A percentile compares a stretch with the other conserved stretches of the same genome.
phyloP scores from a whole-genome alignment of 225 moss, liverwort and hornwort species.

The Sphagnum tenellum region DNA sequence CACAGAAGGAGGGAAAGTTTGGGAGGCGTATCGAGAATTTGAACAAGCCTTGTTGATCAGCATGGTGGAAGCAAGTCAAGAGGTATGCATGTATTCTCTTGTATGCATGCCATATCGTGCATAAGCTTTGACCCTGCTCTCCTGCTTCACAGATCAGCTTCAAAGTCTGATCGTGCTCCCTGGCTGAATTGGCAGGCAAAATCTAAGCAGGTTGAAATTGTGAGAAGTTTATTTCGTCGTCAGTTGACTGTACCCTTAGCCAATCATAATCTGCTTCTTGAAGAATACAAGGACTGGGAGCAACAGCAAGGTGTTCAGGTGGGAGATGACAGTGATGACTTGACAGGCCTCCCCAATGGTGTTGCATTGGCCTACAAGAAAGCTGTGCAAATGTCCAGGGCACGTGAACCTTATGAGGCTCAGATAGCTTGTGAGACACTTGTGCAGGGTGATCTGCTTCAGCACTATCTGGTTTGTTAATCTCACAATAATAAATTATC shows the following conservation, averaged over 20 bases:
- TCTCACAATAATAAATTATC: not conserved
- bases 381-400: constrained; percentile 59
- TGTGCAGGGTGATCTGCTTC: constrained; percentile 63
- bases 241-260: constrained; percentile 71
- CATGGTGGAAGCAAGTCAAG: constrained; percentile 43
- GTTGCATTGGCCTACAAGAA: constrained; percentile 60
- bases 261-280: constrained; percentile 43
- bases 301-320: constrained; percentile 49
- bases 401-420: constrained; percentile 60
- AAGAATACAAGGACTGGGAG: constrained; percentile 90
- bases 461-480: constrained; percentile 63
- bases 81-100: constrained; percentile 30
- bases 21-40: constrained; percentile 92
- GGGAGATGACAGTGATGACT: constrained; percentile 57
- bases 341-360: constrained; percentile 54
- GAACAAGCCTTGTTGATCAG: constrained; percentile 58
- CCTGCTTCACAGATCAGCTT: not conserved
- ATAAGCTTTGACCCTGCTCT: not conserved
- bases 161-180: not conserved
- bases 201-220: constrained; percentile 56
- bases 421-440: constrained; percentile 44
- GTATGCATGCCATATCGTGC: not conserved
- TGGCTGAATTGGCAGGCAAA: constrained; percentile 38
- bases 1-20: constrained; percentile 75
- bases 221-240: constrained; percentile 72